Evolutionary conservation across 2,329 filamentous ascomycete species (phyloP).

Genomic region (Penicillium sp.): DNA sequence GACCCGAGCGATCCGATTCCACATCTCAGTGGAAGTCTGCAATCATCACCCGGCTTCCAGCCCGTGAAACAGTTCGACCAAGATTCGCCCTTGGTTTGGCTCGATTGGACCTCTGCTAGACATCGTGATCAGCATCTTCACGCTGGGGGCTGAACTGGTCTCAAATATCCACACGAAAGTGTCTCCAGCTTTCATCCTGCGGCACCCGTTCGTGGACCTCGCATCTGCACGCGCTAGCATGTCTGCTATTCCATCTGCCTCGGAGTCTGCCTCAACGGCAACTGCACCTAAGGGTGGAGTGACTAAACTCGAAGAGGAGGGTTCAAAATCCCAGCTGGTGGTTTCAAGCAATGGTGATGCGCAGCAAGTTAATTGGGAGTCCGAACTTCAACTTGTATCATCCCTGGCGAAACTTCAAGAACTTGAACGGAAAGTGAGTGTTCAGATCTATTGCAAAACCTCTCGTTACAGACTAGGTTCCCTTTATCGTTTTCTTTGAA

Average conservation of each 20-base stretch:
- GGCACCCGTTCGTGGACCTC: neutral
- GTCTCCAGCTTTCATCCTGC: no score
- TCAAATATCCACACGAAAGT: neutral
- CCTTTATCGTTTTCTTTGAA: neutral
- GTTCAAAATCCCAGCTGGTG: neutral
- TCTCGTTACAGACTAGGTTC: neutral
- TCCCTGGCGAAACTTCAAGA: conserved; percentile 47
- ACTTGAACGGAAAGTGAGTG: conserved; percentile 38
- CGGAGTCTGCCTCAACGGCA: neutral
- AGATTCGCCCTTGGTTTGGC: neutral
- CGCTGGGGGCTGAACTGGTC: neutral
- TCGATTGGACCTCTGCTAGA: neutral
- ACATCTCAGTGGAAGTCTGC: neutral
- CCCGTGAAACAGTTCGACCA: neutral
- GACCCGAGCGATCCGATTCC: neutral
- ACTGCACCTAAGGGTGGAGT: neutral
- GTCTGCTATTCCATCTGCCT: neutral
- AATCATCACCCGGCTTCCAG: neutral
- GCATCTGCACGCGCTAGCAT: neutral
- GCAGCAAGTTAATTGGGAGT: conserved; percentile 28
- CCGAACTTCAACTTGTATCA: conserved; percentile 44
- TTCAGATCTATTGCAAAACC: neutral
- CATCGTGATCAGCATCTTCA: neutral
- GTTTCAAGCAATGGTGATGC: neutral
- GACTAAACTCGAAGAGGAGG: neutral